Base-by-base conservation (phyloP, 108 stramenopile genomes). In the Aurantiochytrium sp. region DNA sequence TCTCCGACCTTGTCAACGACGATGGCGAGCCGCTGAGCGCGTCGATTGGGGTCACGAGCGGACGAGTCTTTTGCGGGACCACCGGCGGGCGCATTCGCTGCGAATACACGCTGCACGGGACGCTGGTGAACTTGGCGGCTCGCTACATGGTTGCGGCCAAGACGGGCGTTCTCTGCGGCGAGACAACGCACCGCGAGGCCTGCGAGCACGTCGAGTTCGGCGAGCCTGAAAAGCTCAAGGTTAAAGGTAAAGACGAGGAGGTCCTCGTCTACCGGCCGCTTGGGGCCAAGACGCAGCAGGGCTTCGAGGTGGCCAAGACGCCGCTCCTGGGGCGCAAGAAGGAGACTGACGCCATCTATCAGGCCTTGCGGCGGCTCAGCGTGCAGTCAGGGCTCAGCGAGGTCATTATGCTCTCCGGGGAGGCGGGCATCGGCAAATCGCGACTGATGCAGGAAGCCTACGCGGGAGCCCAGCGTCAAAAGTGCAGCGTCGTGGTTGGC, bases 131-230 rank as follows among this genome's bases (percentile, higher is more conserved):
- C 32, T 42, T 81, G 17, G 73, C 73, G n/a, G 73, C 73, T 6
- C 39, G 73, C 10, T 81, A 81, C 45, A 81, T 81, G 73, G 73
- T 81, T n/a, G 73, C 73, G 21, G 73, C 73, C 73, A 81, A 81
- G 2, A 48, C 39, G 0, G 73, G 73, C 3, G 73, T 81, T 6
- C 73, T 81, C 21, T 81, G 73, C 39, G 73, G 73, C 1, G 21
- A 81, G 39, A 81, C 45, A 15, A 81, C 73, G 19, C 32, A 81
- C 45, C 39, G 45, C 8, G 73, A 81, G 39, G 39, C 73, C 6
- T 48, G 39, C 27, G 24, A 81, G 12, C 36, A 37, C 6, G 24
- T 81, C n/a, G 45, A 41, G 12, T 81, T 81, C 24, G 45, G 45
- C 42, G 42, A 81, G 30, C 73, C 73, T 1, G 45, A 48, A 3